Conservation (phyloP, 73 alveolate genomes). For the Symbiodinium natans region DNA sequence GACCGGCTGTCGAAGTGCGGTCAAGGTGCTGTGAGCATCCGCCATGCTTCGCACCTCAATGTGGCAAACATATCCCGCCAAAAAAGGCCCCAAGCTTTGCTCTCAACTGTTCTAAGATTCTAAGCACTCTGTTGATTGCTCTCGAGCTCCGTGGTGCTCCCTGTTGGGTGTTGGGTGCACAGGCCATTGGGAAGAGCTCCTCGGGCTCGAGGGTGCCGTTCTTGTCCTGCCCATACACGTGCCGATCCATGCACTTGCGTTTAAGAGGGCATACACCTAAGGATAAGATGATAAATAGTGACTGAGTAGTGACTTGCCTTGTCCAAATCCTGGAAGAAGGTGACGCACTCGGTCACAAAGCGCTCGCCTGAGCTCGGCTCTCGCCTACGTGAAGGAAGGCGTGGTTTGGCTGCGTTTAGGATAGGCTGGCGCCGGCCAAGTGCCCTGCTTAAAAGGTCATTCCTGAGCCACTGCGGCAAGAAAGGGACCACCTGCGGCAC, state of each 20-base stretch:
- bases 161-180: not conserved
- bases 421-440: not conserved
- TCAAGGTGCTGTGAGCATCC: slow-evolving; percentile 56
- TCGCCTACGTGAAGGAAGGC: too few relatives aligned
- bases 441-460: slow-evolving; percentile 26
- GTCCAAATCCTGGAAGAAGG: slow-evolving; percentile 57
- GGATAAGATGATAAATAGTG: too few relatives aligned
- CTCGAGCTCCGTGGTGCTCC: too few relatives aligned
- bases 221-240: slow-evolving; percentile 8
- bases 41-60: slow-evolving; percentile 79
- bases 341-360: slow-evolving; percentile 69
- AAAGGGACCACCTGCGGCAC: slow-evolving; percentile 68
- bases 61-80: not conserved
- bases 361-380: slow-evolving; percentile 19
- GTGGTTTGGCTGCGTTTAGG: not conserved
- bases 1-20: not conserved
- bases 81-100: too few relatives aligned
- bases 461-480: slow-evolving; percentile 70
- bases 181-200: slow-evolving; percentile 70
- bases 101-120: too few relatives aligned
- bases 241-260: not conserved
- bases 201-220: slow-evolving; percentile 88
- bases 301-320: not conserved
- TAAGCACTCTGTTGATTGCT: too few relatives aligned
- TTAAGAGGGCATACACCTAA: too few relatives aligned